Percentiles rank a stretch among this genome's conserved stretches.
These are phyloP conservation scores for Malus sieversii DNA, from an alignment of 306 rosid genomes.

Conservation along the genomic window DNA sequence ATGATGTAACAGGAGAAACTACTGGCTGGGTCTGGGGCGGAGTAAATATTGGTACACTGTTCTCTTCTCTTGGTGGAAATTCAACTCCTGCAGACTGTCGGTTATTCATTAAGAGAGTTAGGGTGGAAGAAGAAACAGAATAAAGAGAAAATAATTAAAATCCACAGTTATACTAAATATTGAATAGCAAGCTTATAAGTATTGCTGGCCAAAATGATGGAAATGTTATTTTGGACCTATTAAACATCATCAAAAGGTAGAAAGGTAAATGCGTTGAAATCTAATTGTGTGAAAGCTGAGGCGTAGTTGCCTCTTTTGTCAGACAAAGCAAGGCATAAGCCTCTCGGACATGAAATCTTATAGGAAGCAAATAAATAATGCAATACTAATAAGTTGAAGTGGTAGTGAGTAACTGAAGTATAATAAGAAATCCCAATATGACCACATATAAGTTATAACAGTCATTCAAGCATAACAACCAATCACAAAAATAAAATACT, in stretches of 20 bases:
- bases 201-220: neutral
- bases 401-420: too few relatives aligned
- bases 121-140: neutral
- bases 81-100: conserved; percentile 84
- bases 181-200: neutral
- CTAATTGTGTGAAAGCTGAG: too few relatives aligned
- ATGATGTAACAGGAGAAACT: conserved; percentile 34
- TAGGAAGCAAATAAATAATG: too few relatives aligned
- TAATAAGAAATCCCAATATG: too few relatives aligned
- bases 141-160: neutral
- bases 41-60: conserved; percentile 80
- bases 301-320: too few relatives aligned
- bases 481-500: too few relatives aligned
- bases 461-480: too few relatives aligned
- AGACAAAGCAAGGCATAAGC: too few relatives aligned
- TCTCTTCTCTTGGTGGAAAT: conserved; percentile 79
- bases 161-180: neutral
- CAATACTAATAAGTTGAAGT: too few relatives aligned
- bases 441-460: too few relatives aligned
- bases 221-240: neutral
- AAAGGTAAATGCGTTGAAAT: neutral
- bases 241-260: neutral
- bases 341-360: too few relatives aligned
- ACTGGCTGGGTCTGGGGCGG: conserved; percentile 87
- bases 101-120: conserved; percentile 9